These are phyloP conservation scores for Alternaria brassicae DNA, from an alignment of 2,329 filamentous ascomycete genomes.

Conservation along the genomic window DNA sequence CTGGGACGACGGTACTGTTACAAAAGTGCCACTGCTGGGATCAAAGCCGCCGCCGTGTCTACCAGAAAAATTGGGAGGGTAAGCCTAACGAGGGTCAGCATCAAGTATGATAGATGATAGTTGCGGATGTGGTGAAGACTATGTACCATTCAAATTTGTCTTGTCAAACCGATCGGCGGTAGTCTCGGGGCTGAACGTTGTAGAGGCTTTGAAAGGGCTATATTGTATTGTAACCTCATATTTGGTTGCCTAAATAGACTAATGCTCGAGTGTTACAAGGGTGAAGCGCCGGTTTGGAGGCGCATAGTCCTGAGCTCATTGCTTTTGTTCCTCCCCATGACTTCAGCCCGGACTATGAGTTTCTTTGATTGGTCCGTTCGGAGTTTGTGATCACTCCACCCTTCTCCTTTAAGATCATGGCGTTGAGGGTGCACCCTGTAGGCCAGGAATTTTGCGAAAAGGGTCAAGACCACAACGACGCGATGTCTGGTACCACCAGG, in stretches of 20 bases:
- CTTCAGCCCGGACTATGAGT: not conserved
- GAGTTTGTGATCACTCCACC: not conserved
- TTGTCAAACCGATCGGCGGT: not conserved
- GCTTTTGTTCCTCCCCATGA: not conserved
- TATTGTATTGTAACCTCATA: not conserved
- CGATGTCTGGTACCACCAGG: not conserved
- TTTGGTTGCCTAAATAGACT: not conserved
- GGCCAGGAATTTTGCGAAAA: not conserved
- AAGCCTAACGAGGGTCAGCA: conserved; percentile 21
- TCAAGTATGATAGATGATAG: not conserved
- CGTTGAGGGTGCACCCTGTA: not conserved
- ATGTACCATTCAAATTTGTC: conserved; percentile 25
- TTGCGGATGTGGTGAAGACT: not conserved
- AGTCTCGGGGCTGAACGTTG: not conserved
- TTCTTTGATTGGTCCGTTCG: not conserved
- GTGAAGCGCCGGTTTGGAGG: not conserved
- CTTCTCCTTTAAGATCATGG: not conserved
- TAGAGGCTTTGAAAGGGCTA: not conserved
- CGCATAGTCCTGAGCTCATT: not conserved
- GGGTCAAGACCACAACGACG: not conserved
- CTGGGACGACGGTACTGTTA: conserved; percentile 5
- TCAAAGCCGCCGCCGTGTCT: conserved; percentile 35
- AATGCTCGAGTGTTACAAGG: not conserved
- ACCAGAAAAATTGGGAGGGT: conserved; percentile 14
- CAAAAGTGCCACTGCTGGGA: conserved; percentile 22